Evolutionary conservation across 2,329 filamentous ascomycete species (phyloP).

Genomic region (Zymoseptoria passerinii): DNA sequence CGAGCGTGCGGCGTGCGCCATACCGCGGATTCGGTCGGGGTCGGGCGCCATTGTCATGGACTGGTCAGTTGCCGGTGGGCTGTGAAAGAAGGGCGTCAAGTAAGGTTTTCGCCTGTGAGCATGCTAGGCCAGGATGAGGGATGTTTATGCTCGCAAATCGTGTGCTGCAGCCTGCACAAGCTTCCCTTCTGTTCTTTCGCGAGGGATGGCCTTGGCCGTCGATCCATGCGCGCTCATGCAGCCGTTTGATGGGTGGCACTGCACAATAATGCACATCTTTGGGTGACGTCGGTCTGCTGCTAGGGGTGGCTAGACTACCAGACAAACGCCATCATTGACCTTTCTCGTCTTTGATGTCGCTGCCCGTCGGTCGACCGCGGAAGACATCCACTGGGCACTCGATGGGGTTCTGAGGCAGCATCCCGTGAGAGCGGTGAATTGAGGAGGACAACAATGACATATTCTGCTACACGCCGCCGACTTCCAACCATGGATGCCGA

Average conservation of each 20-base stretch:
- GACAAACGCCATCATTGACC: conserved; percentile 6
- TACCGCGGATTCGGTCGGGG: not conserved
- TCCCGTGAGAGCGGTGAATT: not conserved
- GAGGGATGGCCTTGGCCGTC: conserved; percentile 18
- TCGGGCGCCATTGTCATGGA: not conserved
- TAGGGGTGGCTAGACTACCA: conserved; percentile 14
- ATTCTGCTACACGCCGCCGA: not conserved
- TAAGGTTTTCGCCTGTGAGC: not conserved
- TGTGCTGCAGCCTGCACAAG: not conserved
- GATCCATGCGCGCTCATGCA: conserved; percentile 23
- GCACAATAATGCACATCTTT: conserved; percentile 5
- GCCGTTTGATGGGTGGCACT: conserved; percentile 2
- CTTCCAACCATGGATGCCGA: not conserved
- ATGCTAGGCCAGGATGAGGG: not conserved
- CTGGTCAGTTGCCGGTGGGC: not conserved
- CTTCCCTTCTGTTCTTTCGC: not conserved
- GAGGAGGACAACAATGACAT: not conserved
- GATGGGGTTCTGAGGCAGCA: not conserved
- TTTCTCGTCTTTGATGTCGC: not conserved
- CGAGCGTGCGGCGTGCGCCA: not conserved
- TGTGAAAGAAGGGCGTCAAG: not conserved
- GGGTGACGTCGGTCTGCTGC: conserved; percentile 21
- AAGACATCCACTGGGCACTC: not conserved
- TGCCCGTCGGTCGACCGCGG: not conserved
- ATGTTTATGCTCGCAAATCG: not conserved